phyloP scores from a whole-genome alignment of 176 grass and related monocot species.

The Melocanna baccifera region DNA sequence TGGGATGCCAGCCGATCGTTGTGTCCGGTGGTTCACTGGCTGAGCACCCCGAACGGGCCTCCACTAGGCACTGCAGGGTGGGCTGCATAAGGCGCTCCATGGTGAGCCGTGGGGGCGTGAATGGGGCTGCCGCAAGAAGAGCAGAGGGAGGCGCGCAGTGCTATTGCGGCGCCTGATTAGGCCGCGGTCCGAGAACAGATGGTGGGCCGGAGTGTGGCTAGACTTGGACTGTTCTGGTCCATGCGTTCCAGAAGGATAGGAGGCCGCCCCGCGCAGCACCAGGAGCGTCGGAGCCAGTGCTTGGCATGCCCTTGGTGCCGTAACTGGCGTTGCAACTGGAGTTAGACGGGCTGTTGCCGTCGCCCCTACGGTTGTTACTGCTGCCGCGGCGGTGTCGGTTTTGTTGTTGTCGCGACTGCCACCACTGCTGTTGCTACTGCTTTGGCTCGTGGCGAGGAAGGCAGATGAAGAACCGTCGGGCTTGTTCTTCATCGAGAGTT shows the following conservation, averaged over 20 bases:
- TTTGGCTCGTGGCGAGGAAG: neutral
- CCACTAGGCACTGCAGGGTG: neutral
- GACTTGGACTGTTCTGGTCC: neutral
- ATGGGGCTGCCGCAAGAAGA: neutral
- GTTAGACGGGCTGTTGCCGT: neutral
- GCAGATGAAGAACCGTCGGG: neutral
- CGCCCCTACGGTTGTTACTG: too few species aligned
- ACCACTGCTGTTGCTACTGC: too few species aligned
- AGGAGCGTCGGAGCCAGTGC: neutral
- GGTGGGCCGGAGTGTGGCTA: neutral
- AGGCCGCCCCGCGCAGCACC: neutral
- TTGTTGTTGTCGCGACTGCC: too few species aligned
- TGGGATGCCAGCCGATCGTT: neutral
- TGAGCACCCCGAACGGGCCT: too few species aligned
- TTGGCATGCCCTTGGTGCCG: neutral
- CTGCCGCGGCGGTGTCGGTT: too few species aligned
- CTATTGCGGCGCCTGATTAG: neutral
- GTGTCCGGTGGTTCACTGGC: too few species aligned
- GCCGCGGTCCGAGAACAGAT: neutral
- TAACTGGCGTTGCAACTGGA: neutral
- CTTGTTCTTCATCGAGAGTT: neutral
- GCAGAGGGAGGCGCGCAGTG: neutral
- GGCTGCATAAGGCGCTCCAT: neutral
- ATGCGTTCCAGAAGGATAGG: neutral
- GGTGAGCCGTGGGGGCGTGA: neutral